Evolutionary conservation across 2,329 filamentous ascomycete species (phyloP).

Genomic region (Akanthomyces dipterigenus): DNA sequence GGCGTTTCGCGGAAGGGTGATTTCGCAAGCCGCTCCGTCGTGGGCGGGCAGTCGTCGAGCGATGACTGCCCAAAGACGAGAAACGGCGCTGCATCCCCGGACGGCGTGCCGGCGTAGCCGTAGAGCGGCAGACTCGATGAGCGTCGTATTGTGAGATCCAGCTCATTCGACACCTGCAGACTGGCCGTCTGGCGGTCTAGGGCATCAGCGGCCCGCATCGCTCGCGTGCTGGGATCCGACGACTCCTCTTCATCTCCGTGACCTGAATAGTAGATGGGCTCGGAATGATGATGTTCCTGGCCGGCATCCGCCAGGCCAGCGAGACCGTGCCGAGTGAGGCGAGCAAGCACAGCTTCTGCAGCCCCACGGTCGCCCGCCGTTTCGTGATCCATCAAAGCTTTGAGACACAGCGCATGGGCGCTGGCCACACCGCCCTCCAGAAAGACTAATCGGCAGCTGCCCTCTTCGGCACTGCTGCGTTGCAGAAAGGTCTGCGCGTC

Average conservation of each 20-base stretch:
- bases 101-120: constrained; percentile 32
- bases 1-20: not conserved
- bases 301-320: constrained; percentile 25
- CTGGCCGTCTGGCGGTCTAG: constrained; percentile 49
- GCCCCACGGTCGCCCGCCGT: constrained; percentile 41
- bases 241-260: not conserved
- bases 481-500: constrained; percentile 45
- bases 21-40: not conserved
- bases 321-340: constrained; percentile 44
- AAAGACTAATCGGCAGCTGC: constrained; percentile 45
- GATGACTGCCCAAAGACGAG: constrained; percentile 38
- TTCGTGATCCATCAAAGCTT: constrained; percentile 45
- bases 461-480: constrained; percentile 37
- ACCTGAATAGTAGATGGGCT: not conserved
- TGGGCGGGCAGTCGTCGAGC: not conserved
- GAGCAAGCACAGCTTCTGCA: constrained; percentile 45
- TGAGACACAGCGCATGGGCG: constrained; percentile 48
- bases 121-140: constrained; percentile 46
- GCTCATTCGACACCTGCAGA: constrained; percentile 42
- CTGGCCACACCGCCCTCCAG: constrained; percentile 52
- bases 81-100: constrained; percentile 39
- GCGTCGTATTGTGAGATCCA: constrained; percentile 40
- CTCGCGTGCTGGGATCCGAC: constrained; percentile 42
- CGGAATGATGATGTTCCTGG: not conserved
- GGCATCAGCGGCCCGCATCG: constrained; percentile 53